Evolutionary conservation across 2,329 filamentous ascomycete genomes (phyloP).

Genomic region (Botryotinia globosa): DNA sequence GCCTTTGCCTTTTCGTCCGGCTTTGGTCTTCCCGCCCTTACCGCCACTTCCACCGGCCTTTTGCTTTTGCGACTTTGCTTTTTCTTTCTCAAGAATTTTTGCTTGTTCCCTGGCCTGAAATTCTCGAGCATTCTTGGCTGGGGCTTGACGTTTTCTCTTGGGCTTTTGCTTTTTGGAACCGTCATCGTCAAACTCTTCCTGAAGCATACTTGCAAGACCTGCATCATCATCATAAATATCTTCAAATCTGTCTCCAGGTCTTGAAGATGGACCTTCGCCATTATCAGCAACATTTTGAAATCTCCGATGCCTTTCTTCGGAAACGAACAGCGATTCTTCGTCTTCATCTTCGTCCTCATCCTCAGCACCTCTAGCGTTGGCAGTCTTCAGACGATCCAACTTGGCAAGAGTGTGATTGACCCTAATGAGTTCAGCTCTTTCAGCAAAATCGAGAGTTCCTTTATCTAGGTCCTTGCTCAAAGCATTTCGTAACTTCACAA

Average conservation of each 20-base stretch:
- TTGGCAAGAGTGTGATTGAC: neutral
- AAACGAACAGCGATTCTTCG: slow-evolving; percentile 26
- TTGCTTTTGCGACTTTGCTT: slow-evolving; percentile 28
- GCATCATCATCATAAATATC: slow-evolving; percentile 8
- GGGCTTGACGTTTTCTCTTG: slow-evolving; percentile 26
- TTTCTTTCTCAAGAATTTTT: slow-evolving; percentile 26
- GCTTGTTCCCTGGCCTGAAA: slow-evolving; percentile 19
- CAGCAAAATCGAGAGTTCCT: neutral
- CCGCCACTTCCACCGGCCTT: slow-evolving; percentile 7
- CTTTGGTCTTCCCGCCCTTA: slow-evolving; percentile 12
- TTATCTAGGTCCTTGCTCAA: neutral
- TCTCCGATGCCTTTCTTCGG: slow-evolving; percentile 22
- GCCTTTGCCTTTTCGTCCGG: slow-evolving; percentile 22
- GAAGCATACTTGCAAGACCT: slow-evolving; percentile 21
- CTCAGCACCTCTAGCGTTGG: neutral
- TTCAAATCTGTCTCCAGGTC: slow-evolving; percentile 3
- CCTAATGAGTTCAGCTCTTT: neutral
- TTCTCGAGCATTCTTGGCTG: slow-evolving; percentile 30
- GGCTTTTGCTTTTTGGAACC: slow-evolving; percentile 19
- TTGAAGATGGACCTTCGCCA: slow-evolving; percentile 15
- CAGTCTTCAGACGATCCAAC: slow-evolving; percentile 1
- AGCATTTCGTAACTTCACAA: neutral
- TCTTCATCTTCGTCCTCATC: slow-evolving; percentile 10
- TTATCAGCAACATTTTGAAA: slow-evolving; percentile 1
- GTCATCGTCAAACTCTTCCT: slow-evolving; percentile 20